These are phyloP conservation scores for Globisporangium orthogonon DNA, from an alignment of 352 stramenopile genomes.

Conservation along the genomic window DNA sequence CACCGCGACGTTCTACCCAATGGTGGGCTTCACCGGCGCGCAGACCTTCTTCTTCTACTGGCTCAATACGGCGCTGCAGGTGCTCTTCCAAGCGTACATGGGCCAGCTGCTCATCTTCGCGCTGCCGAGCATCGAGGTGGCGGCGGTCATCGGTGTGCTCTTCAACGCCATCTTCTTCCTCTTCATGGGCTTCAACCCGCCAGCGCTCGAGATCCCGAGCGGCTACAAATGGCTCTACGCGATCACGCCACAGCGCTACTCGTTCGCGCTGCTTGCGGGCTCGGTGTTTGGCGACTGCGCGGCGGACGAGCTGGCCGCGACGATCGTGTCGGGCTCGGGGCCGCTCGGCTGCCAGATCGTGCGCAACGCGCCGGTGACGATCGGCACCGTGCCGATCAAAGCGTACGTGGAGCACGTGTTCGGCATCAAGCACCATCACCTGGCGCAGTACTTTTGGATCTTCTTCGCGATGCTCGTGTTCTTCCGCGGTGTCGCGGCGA, in stretches of 20 bases:
- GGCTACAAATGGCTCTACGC: slow-evolving; percentile 43
- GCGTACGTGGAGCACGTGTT: slow-evolving; percentile 57
- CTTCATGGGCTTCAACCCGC: slow-evolving; percentile 45
- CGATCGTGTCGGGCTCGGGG: slow-evolving; percentile 1
- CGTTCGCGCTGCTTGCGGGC: slow-evolving; percentile 19
- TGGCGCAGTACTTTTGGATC: slow-evolving; percentile 33
- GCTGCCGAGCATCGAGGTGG: slow-evolving; percentile 30
- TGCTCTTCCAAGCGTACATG: slow-evolving; percentile 50
- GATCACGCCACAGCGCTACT: slow-evolving; percentile 26
- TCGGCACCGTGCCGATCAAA: slow-evolving; percentile 39
- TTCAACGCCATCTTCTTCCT: slow-evolving; percentile 43
- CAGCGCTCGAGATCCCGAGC: slow-evolving; percentile 18
- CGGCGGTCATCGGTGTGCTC: slow-evolving; percentile 27
- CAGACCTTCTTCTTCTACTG: slow-evolving; percentile 56
- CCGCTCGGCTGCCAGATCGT: slow-evolving; percentile 53
- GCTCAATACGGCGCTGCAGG: slow-evolving; percentile 48
- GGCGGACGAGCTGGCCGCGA: slow-evolving; percentile 10
- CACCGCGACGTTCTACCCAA: slow-evolving; percentile 66
- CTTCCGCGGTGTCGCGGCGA: slow-evolving; percentile 42
- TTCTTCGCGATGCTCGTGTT: slow-evolving; percentile 40
- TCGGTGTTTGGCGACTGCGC: slow-evolving; percentile 26
- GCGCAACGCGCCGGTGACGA: slow-evolving; percentile 29
- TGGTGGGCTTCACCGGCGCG: slow-evolving; percentile 32
- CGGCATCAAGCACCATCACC: slow-evolving; percentile 40
- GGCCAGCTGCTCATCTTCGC: slow-evolving; percentile 66